Evolutionary conservation across 306 rosid species (phyloP).

Genomic region (Lathyrus tuberosus): DNA sequence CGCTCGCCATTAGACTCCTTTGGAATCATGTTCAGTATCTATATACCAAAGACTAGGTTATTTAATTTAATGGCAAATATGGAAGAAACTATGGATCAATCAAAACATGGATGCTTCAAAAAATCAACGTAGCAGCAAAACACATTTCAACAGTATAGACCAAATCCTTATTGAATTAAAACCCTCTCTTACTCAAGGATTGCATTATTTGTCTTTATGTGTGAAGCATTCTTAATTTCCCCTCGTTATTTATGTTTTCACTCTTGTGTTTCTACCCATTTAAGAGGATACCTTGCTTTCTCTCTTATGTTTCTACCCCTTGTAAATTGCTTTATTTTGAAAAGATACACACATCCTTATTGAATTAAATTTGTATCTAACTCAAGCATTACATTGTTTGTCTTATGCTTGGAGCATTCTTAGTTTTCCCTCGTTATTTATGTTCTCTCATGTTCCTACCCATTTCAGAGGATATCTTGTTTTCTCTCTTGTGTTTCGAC

Average conservation of each 20-base stretch:
- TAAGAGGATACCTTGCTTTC: too few species aligned
- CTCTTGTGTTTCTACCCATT: constrained; percentile 13
- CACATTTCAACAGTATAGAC: constrained; percentile 27
- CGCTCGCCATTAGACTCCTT: constrained; percentile 84
- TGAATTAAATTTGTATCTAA: constrained; percentile 13
- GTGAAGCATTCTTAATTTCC: constrained; percentile 6
- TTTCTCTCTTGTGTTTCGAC: constrained; percentile 25
- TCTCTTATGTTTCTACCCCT: not conserved
- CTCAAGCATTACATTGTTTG: constrained; percentile 2
- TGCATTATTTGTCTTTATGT: not conserved
- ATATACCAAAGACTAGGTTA: constrained; percentile 28
- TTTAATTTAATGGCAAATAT: constrained; percentile 16
- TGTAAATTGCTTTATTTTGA: not conserved
- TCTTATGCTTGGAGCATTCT: not conserved
- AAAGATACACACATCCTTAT: not conserved
- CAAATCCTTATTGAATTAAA: constrained; percentile 15
- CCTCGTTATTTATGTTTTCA: not conserved
- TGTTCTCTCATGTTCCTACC: constrained; percentile 21
- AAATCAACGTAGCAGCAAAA: constrained; percentile 7
- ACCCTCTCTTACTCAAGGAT: constrained; percentile 8
- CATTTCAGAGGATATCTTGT: not conserved
- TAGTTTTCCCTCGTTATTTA: not conserved
- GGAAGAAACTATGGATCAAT: constrained; percentile 6
- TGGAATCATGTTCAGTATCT: constrained; percentile 81
- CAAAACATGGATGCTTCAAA: constrained; percentile 11